These are phyloP conservation scores for Seiridium cupressi DNA, from an alignment of 2,329 filamentous ascomycete genomes.

Conservation along the genomic window DNA sequence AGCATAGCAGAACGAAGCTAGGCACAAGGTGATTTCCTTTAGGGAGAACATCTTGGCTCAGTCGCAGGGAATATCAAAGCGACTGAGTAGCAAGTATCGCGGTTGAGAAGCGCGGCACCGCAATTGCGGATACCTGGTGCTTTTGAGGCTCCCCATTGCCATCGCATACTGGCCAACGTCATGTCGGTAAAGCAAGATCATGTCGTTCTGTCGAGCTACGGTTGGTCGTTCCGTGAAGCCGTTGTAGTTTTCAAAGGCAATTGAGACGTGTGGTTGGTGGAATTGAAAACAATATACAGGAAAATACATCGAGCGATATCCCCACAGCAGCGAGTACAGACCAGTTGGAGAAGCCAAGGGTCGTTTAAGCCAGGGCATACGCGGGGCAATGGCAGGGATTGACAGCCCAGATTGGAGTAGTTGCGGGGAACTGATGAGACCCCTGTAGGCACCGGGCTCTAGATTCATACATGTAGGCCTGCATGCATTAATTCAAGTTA, in stretches of 20 bases:
- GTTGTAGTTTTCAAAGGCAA: background rate
- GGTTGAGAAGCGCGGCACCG: background rate
- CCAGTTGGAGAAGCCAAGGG: background rate
- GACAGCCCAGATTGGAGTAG: background rate
- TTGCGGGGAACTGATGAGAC: background rate
- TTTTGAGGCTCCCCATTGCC: background rate
- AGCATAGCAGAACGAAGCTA: background rate
- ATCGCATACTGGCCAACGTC: background rate
- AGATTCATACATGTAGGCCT: too few species aligned
- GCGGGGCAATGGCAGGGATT: background rate
- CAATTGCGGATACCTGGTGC: background rate
- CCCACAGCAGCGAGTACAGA: background rate
- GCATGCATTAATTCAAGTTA: too few species aligned
- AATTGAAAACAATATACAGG: background rate
- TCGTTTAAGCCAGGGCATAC: background rate
- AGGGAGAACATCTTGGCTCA: background rate
- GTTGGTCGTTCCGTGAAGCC: background rate
- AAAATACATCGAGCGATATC: background rate
- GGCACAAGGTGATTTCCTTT: background rate
- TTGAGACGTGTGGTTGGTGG: slow-evolving; percentile 3
- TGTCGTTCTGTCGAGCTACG: background rate
- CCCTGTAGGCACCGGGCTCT: too few species aligned
- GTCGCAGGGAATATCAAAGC: background rate
- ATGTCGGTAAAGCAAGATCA: slow-evolving; percentile 3
- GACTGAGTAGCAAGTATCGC: background rate